Evolutionary conservation across 2,329 filamentous ascomycete genomes (phyloP), one percentile per base, ranked within the genome.

Genomic region (Exophiala bonariae): DNA sequence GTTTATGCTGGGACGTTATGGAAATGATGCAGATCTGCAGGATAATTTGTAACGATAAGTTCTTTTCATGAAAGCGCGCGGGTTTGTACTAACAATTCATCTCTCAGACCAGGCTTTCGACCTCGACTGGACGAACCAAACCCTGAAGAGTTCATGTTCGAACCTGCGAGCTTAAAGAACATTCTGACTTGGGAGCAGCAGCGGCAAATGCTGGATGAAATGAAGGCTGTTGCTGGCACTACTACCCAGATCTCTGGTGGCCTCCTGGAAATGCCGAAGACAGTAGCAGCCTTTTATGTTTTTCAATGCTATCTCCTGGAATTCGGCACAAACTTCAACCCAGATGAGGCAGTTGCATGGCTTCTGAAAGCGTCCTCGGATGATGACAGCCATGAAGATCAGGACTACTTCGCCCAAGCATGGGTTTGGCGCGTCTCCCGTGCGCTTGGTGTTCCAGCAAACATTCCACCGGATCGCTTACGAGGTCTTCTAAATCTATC

Each of bases 161-260:
- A 44, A n/a, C 41, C 41, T 6, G 23, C 17, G 19, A 35, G 30
- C 5, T 23, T 44, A 14, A 44, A 44, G 26, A 20, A 19, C 22
- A 44, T 44, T 16, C 23, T 44, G 14, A 33, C 23, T 16, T 44
- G 41, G 41, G 30, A 20, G 4, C 41, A 44, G 41, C 41, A 44
- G 22, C 17, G 9, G 3, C 23, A 44, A 37, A 44, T 44, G 26
- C 26, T 44, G 26, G 23, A 36, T n/a, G 41, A 44, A 36, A 31
- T 44, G 23, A 33, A 44, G 19, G 30, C 13, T 13, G 23, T 44
- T 35, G 41, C 41, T 11, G 22, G 4, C n/a, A 35, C 7, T 9
- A 11, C 41, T 35, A 31, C 36, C 17, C 26, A 5, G 17, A n/a
- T 17, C 36, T 17, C 36, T 3, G 2, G 14, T 3, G 30, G 30